Evolutionary conservation across 306 rosid species (phyloP), one percentile per base, ranked within the genome.

Genomic region (Fagus crenata): DNA sequence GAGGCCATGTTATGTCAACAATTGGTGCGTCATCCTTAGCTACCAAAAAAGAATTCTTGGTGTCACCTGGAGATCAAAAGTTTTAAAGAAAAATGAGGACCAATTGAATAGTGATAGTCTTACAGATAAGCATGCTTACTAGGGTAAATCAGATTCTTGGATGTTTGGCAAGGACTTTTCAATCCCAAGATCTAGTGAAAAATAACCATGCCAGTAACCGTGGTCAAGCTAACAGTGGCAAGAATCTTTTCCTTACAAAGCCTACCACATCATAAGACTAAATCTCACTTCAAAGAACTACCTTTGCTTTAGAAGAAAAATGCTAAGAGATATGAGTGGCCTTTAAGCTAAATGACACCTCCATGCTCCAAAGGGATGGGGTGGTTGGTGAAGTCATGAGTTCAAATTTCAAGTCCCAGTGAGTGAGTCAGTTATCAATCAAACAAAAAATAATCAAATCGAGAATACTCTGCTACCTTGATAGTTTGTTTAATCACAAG

Each of bases 1-100:
- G 78, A 39, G 86, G 89, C 86, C 89, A 85, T 49, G 86, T 82
- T 77, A 85, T 85, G 67, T 85, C 84, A n/a, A 82, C 78, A n/a
- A 82, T 65, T 43, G 72, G 71, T 17, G 73, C 84, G 2, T 51
- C 82, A 18, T 76, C 73, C 74, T 80, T 85, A 15, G 86, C 86
- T n/a, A 77, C 76, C 36, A 80, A 82, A 54, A 46, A 3, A 2
- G 82, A 85, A 32, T 82, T 82, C 81, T 82, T 73, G 84, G 78
- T 53, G 39, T 85, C 89, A 6, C 89, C 89, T 82, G 65, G 69
- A 82, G 15, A 65, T 39, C 32, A 65, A 65, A 65, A 15, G 28
- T 22, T 37, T 33, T 33, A 6, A 39, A 37, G 5, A 37, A 17
- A 65, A 12, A 65, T 37, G 14, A 65, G 40, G 41, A 63, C 41